Percentiles rank a stretch among this genome's conserved stretches.
phyloP scores from a whole-genome alignment of 495 filamentous ascomycete species.

The Rostrohypoxylon terebratum region DNA sequence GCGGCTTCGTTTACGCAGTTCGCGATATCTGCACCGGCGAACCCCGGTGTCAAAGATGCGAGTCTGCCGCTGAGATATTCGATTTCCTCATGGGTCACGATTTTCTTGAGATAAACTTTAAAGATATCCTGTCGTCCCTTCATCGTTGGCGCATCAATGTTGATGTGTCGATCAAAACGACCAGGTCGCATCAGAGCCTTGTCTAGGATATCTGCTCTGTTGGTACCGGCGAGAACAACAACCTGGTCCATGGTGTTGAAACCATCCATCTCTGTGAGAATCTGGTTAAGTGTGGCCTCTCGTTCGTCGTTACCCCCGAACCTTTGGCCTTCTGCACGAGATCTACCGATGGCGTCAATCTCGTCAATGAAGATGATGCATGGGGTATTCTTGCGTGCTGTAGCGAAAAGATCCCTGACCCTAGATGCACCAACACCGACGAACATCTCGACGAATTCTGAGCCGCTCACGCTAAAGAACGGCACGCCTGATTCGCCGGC shows the following conservation, averaged over 20 bases:
- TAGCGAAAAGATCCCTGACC: constrained; percentile 94
- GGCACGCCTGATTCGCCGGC: constrained; percentile 97
- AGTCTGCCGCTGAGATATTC: constrained; percentile 88
- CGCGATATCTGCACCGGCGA: constrained; percentile 96
- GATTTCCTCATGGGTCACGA: constrained; percentile 88
- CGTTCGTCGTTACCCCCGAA: constrained; percentile 96
- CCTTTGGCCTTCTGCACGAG: constrained; percentile 75
- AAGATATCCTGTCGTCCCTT: constrained; percentile 97
- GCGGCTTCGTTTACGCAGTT: constrained; percentile 99
- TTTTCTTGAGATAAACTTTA: constrained; percentile 89
- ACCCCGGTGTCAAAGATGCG: constrained; percentile 92
- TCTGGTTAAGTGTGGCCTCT: constrained; percentile 96
- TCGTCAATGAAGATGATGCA: constrained; percentile 99
- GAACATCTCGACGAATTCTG: constrained; percentile 99
- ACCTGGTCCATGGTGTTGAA: constrained; percentile 98
- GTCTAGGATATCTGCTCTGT: constrained; percentile 92
- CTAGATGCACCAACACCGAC: constrained; percentile 96
- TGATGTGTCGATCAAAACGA: constrained; percentile 95
- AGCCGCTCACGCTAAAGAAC: constrained; percentile 98
- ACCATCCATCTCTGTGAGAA: constrained; percentile 98
- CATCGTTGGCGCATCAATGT: constrained; percentile 95
- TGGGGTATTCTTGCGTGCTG: constrained; percentile 92
- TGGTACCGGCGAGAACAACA: constrained; percentile 97
- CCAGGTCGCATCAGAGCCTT: constrained; percentile 96
- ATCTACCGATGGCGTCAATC: constrained; percentile 96